Percentiles rank a stretch among this genome's conserved stretches.
These are phyloP conservation scores for Pseudogymnoascus sp. DNA, from an alignment of 2,329 filamentous ascomycete species.

Conservation along the genomic window DNA sequence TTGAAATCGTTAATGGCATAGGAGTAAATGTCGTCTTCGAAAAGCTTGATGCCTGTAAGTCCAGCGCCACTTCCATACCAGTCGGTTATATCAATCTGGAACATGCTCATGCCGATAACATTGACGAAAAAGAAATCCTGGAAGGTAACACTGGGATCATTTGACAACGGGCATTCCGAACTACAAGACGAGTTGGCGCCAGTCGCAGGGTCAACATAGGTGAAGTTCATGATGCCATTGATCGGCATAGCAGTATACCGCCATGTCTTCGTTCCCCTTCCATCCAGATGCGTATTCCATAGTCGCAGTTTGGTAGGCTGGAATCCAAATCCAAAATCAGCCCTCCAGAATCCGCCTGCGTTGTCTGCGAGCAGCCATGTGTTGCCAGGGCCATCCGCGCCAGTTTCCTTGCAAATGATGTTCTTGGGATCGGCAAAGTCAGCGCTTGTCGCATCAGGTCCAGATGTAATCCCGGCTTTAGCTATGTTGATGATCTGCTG, in stretches of 20 bases:
- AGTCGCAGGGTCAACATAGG: constrained; percentile 70
- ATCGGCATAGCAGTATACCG: constrained; percentile 79
- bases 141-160: constrained; percentile 55
- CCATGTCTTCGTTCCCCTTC: constrained; percentile 81
- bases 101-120: constrained; percentile 75
- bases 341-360: constrained; percentile 73
- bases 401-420: constrained; percentile 71
- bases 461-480: constrained; percentile 65
- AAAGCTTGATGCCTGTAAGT: constrained; percentile 77
- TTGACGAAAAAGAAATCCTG: constrained; percentile 95
- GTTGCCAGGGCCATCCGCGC: constrained; percentile 60
- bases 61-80: constrained; percentile 86
- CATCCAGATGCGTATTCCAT: constrained; percentile 78
- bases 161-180: constrained; percentile 74
- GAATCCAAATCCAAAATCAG: constrained; percentile 76
- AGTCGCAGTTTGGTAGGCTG: constrained; percentile 79
- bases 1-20: constrained; percentile 87
- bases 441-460: constrained; percentile 50
- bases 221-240: constrained; percentile 92
- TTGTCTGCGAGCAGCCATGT: constrained; percentile 78
- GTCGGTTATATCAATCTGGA: constrained; percentile 76
- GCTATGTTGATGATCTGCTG: constrained; percentile 78
- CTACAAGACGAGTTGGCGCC: constrained; percentile 68
- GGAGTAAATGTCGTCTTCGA: constrained; percentile 74
- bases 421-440: constrained; percentile 71